Evolutionary conservation across 352 stramenopile genomes (phyloP).

Genomic region (Elongisporangium prolatum): DNA sequence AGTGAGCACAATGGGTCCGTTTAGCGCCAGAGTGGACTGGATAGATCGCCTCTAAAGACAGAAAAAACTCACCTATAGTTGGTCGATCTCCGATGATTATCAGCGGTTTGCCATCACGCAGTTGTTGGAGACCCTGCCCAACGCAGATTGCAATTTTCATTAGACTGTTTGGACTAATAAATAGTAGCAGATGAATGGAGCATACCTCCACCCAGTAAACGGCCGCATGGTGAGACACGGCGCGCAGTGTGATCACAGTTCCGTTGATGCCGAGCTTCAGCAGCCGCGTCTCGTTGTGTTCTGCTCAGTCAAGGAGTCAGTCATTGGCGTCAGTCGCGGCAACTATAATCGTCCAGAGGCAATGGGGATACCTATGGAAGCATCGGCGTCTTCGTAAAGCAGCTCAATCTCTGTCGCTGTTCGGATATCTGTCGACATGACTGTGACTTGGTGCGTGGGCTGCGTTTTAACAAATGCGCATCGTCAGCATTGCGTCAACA

Average conservation of each 20-base stretch:
- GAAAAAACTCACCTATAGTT: slow-evolving; percentile 28
- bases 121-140: slow-evolving; percentile 39
- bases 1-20: background rate
- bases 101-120: slow-evolving; percentile 40
- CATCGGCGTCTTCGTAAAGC: slow-evolving; percentile 16
- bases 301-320: slow-evolving; percentile 7
- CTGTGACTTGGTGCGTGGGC: slow-evolving; percentile 59
- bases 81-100: slow-evolving; percentile 36
- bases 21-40: background rate
- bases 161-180: too few relatives aligned
- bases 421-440: slow-evolving; percentile 72
- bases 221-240: slow-evolving; percentile 58
- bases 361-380: slow-evolving; percentile 9
- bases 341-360: too few relatives aligned
- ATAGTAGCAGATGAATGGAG: background rate
- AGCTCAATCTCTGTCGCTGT: slow-evolving; percentile 54
- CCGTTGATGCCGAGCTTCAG: slow-evolving; percentile 62
- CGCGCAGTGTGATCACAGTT: slow-evolving; percentile 60
- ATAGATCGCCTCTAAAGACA: slow-evolving; percentile 1
- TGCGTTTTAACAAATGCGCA: slow-evolving; percentile 9
- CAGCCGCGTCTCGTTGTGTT: slow-evolving; percentile 28
- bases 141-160: slow-evolving; percentile 2
- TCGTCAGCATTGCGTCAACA: background rate
- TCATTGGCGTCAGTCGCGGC: background rate
- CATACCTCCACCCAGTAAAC: slow-evolving; percentile 67